Evolutionary conservation across 176 grass and related monocot species (phyloP), one percentile per base, ranked within the genome.

Genomic region (Rhynchospora tenuis): DNA sequence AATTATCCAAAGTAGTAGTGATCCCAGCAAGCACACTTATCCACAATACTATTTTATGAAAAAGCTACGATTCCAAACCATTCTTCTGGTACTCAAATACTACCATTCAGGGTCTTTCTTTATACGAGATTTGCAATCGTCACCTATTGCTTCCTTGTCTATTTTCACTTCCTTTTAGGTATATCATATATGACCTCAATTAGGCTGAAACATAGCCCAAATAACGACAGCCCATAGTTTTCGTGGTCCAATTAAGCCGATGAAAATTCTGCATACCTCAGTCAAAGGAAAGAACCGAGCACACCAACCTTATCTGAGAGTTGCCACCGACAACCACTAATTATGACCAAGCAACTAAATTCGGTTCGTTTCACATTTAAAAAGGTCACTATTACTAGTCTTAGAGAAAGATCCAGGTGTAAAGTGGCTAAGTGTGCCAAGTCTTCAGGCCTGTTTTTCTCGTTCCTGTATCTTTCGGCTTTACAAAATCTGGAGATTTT

Each of bases 281-380:
- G 72, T 54, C 72, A 75, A 54, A 75, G 45, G 44, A 47, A 73
- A 73, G 10, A 73, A 73, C 43, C 9, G 47, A 74, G 27, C 71
- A 74, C 44, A 75, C 23, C 44, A 9, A 75, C 71, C 71, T 75
- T 75, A 75, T 75, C 72, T 75, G 14, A 14, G 9, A 47, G 23
- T 73, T 9, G n/a, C 48, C 69, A 73, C 69, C 19, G 9, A 73
- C 44, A 6, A 24, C 6, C 9, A 73, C 20, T 73, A 73, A 48
- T 47, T 73, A 47, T 48, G 69, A 48, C 43, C 4, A 46, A 70
- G 38, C 15, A 69, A 69, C n/a, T 57, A 57, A 57, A 57, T 20
- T 20, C 56, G 7, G 17, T 47, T 50, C 1, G 0, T 73, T 73
- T 50, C 70, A 73, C 70, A 73, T 50, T 54, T 51, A 52, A 54